Evolutionary conservation across 371 early-diverging fungal species (phyloP).

Genomic region (Circinella minor): DNA sequence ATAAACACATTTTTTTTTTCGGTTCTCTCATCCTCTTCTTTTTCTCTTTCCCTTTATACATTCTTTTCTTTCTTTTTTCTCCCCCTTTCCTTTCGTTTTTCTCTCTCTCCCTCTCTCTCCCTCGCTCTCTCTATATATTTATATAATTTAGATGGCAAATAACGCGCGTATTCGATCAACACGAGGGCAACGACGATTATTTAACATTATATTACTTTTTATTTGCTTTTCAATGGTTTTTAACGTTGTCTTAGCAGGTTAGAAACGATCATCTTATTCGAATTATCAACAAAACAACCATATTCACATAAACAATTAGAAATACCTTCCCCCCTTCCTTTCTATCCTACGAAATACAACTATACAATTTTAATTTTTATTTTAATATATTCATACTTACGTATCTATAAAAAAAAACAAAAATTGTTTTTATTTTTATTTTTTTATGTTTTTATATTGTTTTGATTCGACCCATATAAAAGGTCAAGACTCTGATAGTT

Average conservation of each 20-base stretch:
- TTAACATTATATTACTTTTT: background rate
- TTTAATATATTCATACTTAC: too few species aligned
- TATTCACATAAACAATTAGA: background rate
- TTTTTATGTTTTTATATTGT: background rate
- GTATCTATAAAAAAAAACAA: too few species aligned
- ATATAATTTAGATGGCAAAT: background rate
- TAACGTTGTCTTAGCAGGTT: background rate
- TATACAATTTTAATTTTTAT: too few species aligned
- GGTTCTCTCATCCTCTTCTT: background rate
- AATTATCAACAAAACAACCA: background rate
- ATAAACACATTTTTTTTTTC: too few species aligned
- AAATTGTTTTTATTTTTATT: too few species aligned
- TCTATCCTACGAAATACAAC: too few species aligned
- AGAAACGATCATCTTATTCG: background rate
- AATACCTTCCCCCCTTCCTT: background rate
- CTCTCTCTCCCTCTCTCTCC: background rate
- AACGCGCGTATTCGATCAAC: background rate
- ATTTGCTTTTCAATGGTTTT: background rate
- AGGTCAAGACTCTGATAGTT: background rate
- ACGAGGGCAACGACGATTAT: conserved; percentile 1
- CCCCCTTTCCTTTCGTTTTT: conserved; percentile 9
- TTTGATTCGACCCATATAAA: too few species aligned
- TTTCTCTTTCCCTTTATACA: conserved; percentile 1
- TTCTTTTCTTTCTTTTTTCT: background rate
- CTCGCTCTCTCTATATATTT: background rate